Evolutionary conservation across 2,329 filamentous ascomycete genomes (phyloP), one percentile per base, ranked within the genome.

Genomic region (Knufia petricola): DNA sequence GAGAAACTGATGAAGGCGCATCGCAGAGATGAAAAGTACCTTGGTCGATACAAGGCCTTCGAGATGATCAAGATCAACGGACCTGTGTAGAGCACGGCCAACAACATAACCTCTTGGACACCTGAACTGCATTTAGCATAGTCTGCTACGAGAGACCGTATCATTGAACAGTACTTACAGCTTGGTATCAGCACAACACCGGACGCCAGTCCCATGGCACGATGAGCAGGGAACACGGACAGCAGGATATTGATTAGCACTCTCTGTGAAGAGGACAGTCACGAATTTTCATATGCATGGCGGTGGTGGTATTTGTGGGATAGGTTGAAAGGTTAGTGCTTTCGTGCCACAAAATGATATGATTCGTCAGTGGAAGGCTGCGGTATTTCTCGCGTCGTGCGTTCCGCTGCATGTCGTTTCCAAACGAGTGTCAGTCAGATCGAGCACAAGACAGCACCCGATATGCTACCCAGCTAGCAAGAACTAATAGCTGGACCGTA

Each of bases 31-130:
- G 69, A 72, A 15, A 73, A 72, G 46, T 86, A 89, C 58, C 68
- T 95, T 34, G 71, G 72, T 52, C 83, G 76, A 53, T 85, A 85
- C 60, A 74, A 76, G 50, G 80, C 85, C 54, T 95, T 94, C 64
- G 90, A 96, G 66, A 66, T 87, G 44, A 69, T 94, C 26, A 81
- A 76, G 84, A 86, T 57, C 49, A 52, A 50, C 23, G 21, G 44
- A 30, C 32, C 32, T 21, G 34, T 28, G 32, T 47, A 39, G 32
- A 47, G 44, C 44, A 38, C 24, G 10, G 41, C 41, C 19, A 31
- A 13, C 12, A 13, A 4, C 26, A 32, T 32, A 3, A 32, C 28
- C 13, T 31, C 23, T 31, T 44, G 41, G 41, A 34, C 41, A 44
- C 24, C 41, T 4, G 26, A 28, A 19, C 10, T 31, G 8, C 41